Evolutionary conservation across 306 rosid genomes (phyloP).

Genomic region (Sindora glabra): DNA sequence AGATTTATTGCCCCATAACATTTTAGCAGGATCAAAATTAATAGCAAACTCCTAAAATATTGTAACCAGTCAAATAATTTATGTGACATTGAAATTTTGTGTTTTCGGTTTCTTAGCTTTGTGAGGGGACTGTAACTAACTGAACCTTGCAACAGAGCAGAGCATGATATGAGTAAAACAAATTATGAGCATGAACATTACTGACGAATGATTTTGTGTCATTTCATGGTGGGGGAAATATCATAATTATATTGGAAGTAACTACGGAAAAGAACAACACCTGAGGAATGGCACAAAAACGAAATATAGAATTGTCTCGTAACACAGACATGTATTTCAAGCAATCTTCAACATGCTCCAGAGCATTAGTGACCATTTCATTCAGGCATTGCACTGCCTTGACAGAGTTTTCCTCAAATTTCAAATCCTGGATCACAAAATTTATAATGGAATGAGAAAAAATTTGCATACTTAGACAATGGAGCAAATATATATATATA

Average conservation of each 20-base stretch:
- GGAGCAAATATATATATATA: background rate
- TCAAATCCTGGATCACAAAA: conserved; percentile 60
- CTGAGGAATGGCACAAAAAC: conserved; percentile 98
- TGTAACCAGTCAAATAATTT: background rate
- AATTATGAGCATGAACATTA: too few relatives aligned
- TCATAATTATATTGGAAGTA: background rate
- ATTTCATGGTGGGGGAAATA: conserved; percentile 5
- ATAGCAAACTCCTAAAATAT: too few relatives aligned
- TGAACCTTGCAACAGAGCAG: background rate
- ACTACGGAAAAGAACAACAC: conserved; percentile 31
- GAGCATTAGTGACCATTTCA: conserved; percentile 88
- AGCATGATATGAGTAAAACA: too few relatives aligned
- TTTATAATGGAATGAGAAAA: background rate
- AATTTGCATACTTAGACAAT: background rate
- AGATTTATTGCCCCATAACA: too few relatives aligned
- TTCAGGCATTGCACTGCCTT: conserved; percentile 93
- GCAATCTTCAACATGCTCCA: conserved; percentile 70
- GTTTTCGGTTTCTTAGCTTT: too few relatives aligned
- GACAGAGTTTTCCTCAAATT: conserved; percentile 62
- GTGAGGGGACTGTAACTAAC: background rate
- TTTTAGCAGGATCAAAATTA: too few relatives aligned
- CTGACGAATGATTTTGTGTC: conserved; percentile 11
- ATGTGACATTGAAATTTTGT: too few relatives aligned
- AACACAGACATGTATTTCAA: conserved; percentile 72
- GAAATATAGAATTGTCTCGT: conserved; percentile 53